Conservation (phyloP, 805 yeast genomes). For the Candida coquimbonensis region DNA sequence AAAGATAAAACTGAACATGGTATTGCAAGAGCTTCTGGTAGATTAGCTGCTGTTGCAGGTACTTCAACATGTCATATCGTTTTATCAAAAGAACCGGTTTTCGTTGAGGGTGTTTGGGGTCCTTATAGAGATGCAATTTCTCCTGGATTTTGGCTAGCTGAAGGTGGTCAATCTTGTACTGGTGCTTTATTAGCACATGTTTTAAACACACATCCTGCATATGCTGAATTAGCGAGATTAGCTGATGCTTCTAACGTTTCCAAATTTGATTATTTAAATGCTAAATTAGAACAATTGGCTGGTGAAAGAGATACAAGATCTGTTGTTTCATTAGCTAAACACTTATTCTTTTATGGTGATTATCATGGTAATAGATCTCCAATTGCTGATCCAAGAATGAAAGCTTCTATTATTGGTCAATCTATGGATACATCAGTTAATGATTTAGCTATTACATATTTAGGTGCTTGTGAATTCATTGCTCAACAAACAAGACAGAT, state of each 20-base stretch:
- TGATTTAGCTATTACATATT: conserved; percentile 76
- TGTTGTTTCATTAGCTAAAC: conserved; percentile 73
- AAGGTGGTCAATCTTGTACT: conserved; percentile 98
- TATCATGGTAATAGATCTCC: conserved; percentile 96
- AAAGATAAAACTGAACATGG: conserved; percentile 39
- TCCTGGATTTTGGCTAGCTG: conserved; percentile 90
- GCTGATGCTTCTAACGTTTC: conserved; percentile 67
- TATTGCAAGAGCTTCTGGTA: conserved; percentile 62
- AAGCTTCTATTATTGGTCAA: conserved; percentile 87
- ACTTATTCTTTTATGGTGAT: conserved; percentile 91
- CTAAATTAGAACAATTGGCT: conserved; percentile 60
- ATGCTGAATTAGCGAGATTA: conserved; percentile 55
- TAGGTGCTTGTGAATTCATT: conserved; percentile 94
- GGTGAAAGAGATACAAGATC: conserved; percentile 53
- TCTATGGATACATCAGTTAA: conserved; percentile 85
- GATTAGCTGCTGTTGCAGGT: conserved; percentile 97
- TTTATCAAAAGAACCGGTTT: conserved; percentile 74
- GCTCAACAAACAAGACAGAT: conserved; percentile 97
- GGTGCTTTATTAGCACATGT: conserved; percentile 92
- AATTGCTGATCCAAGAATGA: conserved; percentile 92
- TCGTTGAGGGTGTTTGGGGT: conserved; percentile 98
- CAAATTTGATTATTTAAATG: conserved; percentile 77
- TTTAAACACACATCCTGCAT: conserved; percentile 83
- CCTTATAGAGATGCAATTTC: conserved; percentile 92
- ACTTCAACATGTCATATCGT: conserved; percentile 96